Conservation (phyloP, 306 rosid genomes). For the Cicer bijugum region DNA sequence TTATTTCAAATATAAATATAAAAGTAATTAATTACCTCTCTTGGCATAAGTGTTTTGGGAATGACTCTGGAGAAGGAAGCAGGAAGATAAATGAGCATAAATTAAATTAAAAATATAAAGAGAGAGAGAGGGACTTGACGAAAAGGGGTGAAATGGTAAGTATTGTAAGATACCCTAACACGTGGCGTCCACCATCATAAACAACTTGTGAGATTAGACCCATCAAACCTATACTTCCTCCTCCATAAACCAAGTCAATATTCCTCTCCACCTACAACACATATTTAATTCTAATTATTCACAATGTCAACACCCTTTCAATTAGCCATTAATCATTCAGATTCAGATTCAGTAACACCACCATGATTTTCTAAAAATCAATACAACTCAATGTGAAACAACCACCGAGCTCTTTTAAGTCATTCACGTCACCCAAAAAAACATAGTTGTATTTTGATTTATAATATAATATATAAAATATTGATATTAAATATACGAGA, state of each 20-base stretch:
- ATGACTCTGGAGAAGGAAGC: slow-evolving; percentile 64
- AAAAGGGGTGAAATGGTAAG: neutral
- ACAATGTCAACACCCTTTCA: slow-evolving; percentile 25
- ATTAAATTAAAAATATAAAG: neutral
- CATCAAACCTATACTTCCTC: slow-evolving; percentile 97
- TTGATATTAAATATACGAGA: too few relatives aligned
- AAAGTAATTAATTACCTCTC: slow-evolving; percentile 60
- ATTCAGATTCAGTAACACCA: neutral
- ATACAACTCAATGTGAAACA: neutral
- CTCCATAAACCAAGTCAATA: slow-evolving; percentile 97
- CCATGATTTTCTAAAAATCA: neutral
- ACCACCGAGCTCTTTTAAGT: neutral
- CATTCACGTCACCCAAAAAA: neutral
- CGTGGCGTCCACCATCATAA: slow-evolving; percentile 95
- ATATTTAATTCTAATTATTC: neutral
- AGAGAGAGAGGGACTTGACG: neutral
- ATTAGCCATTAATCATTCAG: slow-evolving; percentile 2
- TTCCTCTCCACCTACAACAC: slow-evolving; percentile 75
- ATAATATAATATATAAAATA: too few relatives aligned
- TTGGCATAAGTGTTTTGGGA: slow-evolving; percentile 85
- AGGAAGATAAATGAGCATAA: neutral
- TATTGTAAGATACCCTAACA: slow-evolving; percentile 65
- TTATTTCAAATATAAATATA: too few relatives aligned
- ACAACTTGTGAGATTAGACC: slow-evolving; percentile 89
- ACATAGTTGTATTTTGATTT: neutral